Evolutionary conservation across 2,329 filamentous ascomycete genomes (phyloP), one percentile per base, ranked within the genome.

Genomic region (Moelleriella libera): DNA sequence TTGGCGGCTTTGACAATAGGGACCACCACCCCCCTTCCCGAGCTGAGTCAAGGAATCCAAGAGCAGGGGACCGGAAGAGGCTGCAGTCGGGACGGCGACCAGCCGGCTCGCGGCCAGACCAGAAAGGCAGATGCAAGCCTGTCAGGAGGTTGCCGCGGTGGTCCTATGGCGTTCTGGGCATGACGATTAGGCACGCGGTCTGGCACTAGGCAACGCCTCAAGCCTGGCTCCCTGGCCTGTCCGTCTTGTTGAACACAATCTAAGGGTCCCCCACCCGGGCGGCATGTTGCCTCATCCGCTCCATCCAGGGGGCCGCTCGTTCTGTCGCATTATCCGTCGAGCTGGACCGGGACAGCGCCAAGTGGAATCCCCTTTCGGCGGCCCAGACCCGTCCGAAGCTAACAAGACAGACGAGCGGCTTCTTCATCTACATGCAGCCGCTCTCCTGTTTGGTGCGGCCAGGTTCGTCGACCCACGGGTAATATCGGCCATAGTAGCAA

Each of bases 71-170:
- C 34, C 21, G 21, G 34, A 37, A 51, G 49, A 48, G 48, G 48
- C 43, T 47, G 31, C 34, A 39, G 30, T 41, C 52, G 51, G 52
- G 41, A 50, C 42, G 37, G 45, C 46, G 37, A 28, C 31, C n/a
- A 51, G 46, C 49, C 53, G 51, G 47, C 34, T 45, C 39, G 44
- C 21, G 43, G 48, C 43, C 45, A 51, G 45, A 49, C 43, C n/a
- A 47, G 45, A 45, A 44, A 21, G 8, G 45, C 47, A 39, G 42
- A 43, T 43, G 37, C n/a, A 45, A 28, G 42, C 39, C 44, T 47
- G 45, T 43, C 42, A 45, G 42, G 42, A 47, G 48, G 11, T 34
- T 31, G 30, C 29, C 34, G 8, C 34, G 12, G 34, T 12, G 12
- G 34, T 12, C 34, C 30, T 5, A 32, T 44, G 46, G 34, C 32